These are phyloP conservation scores for Colletotrichum somersetense DNA, from an alignment of 2,329 filamentous ascomycete genomes.

Conservation along the genomic window DNA sequence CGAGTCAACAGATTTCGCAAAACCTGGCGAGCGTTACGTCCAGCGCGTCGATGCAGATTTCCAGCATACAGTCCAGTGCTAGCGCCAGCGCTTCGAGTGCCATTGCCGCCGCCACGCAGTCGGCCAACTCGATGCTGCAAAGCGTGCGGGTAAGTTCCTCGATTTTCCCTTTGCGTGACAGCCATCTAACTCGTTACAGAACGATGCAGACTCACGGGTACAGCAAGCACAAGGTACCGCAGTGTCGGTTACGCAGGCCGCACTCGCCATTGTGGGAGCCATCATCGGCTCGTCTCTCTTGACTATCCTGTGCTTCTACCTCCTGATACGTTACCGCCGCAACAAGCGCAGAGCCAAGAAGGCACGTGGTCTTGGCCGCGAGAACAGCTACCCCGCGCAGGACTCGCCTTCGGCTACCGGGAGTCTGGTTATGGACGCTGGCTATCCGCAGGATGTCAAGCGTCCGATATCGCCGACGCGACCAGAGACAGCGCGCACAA, in stretches of 20 bases:
- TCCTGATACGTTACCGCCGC: slow-evolving; percentile 50
- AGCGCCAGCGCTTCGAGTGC: slow-evolving; percentile 45
- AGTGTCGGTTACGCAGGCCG: slow-evolving; percentile 57
- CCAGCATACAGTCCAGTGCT: slow-evolving; percentile 43
- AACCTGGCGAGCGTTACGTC: slow-evolving; percentile 46
- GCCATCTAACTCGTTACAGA: slow-evolving; percentile 19
- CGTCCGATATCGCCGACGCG: slow-evolving; percentile 21
- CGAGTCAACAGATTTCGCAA: slow-evolving; percentile 35
- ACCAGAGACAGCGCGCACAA: slow-evolving; percentile 41
- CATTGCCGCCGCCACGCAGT: slow-evolving; percentile 47
- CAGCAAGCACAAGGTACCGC: slow-evolving; percentile 53
- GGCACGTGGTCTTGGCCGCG: slow-evolving; percentile 13
- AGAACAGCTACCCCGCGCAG: slow-evolving; percentile 45
- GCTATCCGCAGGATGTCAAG: slow-evolving; percentile 47
- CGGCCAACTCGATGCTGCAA: slow-evolving; percentile 44
- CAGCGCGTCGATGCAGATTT: slow-evolving; percentile 47
- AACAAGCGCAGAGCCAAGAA: slow-evolving; percentile 43
- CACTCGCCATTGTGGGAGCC: slow-evolving; percentile 57
- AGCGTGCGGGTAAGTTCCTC: slow-evolving; percentile 33
- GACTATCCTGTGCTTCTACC: slow-evolving; percentile 53
- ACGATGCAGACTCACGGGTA: slow-evolving; percentile 49
- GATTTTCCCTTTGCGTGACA: slow-evolving; percentile 42
- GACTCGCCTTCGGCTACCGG: slow-evolving; percentile 41
- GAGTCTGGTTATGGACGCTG: slow-evolving; percentile 33
- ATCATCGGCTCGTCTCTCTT: slow-evolving; percentile 58